phyloP scores from a whole-genome alignment of 148 eudicot species.

The Beta vulgaris region DNA sequence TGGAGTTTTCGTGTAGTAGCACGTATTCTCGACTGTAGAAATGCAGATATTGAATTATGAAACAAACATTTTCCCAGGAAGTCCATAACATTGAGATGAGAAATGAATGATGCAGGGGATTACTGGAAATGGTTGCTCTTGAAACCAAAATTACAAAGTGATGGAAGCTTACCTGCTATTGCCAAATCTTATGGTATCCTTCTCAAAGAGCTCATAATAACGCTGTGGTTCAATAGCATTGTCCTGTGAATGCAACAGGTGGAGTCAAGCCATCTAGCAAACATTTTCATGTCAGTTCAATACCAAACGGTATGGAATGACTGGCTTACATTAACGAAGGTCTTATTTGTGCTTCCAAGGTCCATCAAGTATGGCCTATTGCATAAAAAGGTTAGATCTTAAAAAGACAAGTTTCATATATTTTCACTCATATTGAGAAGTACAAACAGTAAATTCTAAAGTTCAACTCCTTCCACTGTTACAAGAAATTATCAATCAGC shows the following conservation, averaged over 20 bases:
- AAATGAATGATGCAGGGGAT: too few relatives aligned
- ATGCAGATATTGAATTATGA: background rate
- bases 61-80: background rate
- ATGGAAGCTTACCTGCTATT: constrained; percentile 90
- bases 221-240: constrained; percentile 71
- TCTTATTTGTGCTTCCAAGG: constrained; percentile 95
- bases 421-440: background rate
- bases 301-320: background rate
- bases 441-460: background rate
- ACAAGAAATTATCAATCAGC: background rate
- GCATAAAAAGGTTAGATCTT: constrained; percentile 5
- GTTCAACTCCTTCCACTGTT: background rate
- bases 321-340: constrained; percentile 72
- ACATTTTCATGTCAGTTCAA: background rate
- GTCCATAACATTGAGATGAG: background rate
- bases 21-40: constrained; percentile 90
- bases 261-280: constrained; percentile 13
- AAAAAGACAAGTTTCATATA: background rate
- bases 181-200: constrained; percentile 85
- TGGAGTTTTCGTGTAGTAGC: constrained; percentile 75
- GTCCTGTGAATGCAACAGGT: constrained; percentile 52
- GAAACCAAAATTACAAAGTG: background rate
- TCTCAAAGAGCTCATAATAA: constrained; percentile 79
- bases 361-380: constrained; percentile 91
- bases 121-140: background rate